phyloP scores from a whole-genome alignment of 306 rosid genomes.

The Trifolium subterraneum region DNA sequence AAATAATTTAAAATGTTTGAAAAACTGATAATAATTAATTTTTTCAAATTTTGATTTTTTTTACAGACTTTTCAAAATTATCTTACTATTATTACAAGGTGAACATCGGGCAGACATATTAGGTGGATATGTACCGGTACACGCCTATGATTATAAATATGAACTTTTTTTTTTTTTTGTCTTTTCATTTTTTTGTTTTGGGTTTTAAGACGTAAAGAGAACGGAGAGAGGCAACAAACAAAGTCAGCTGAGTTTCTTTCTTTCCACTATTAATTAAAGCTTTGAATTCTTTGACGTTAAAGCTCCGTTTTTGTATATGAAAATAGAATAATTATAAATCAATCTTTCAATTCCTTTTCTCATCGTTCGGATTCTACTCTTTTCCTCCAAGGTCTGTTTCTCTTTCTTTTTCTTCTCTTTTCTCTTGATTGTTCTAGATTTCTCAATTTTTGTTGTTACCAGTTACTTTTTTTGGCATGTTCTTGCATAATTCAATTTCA shows the following conservation, averaged over 20 bases:
- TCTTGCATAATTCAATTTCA: slow-evolving; percentile 15
- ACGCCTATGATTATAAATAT: too few relatives aligned
- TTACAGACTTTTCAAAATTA: too few relatives aligned
- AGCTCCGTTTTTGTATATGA: slow-evolving; percentile 34
- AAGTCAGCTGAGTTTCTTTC: slow-evolving; percentile 51
- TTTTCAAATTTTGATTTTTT: too few relatives aligned
- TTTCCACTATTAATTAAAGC: slow-evolving; percentile 34
- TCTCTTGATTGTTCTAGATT: slow-evolving; percentile 4
- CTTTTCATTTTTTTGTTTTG: neutral
- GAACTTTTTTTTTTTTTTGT: too few relatives aligned
- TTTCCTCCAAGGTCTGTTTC: slow-evolving; percentile 50
- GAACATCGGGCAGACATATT: too few relatives aligned
- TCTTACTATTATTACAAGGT: too few relatives aligned
- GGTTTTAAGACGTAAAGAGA: neutral
- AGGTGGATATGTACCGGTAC: too few relatives aligned
- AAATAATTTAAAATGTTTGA: too few relatives aligned
- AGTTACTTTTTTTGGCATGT: neutral
- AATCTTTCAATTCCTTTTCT: slow-evolving; percentile 31
- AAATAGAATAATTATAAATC: slow-evolving; percentile 11
- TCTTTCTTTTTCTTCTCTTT: slow-evolving; percentile 21
- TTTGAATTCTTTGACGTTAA: slow-evolving; percentile 47
- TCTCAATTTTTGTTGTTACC: slow-evolving; percentile 1
- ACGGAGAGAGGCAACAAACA: neutral
- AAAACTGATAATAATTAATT: too few relatives aligned
- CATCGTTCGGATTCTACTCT: slow-evolving; percentile 25